phyloP scores from a whole-genome alignment of 2,329 filamentous ascomycete species.

The Thielaviopsis euricoi region DNA sequence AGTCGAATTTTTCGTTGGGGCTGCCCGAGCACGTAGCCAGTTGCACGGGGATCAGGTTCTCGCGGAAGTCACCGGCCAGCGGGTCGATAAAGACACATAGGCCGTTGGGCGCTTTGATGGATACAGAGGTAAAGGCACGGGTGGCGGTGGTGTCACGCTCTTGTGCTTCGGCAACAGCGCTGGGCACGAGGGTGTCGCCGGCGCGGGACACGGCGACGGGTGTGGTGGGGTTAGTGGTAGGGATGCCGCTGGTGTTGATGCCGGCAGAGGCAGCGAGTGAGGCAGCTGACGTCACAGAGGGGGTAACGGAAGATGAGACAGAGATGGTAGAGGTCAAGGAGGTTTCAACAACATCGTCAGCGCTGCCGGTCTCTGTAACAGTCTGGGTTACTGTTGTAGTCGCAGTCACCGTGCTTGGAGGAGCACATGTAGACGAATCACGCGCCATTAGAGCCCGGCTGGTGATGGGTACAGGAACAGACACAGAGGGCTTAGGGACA shows the following conservation, averaged over 20 bases:
- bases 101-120: constrained; percentile 30
- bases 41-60: constrained; percentile 34
- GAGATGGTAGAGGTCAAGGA: neutral
- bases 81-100: constrained; percentile 35
- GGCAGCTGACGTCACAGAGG: neutral
- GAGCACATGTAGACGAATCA: neutral
- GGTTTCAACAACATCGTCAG: neutral
- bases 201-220: constrained; percentile 32
- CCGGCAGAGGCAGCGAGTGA: constrained; percentile 3
- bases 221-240: constrained; percentile 24
- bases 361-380: neutral
- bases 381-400: constrained; percentile 6
- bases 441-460: neutral
- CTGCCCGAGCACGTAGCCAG: constrained; percentile 28
- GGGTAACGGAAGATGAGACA: neutral
- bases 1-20: constrained; percentile 32
- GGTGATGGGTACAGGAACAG: neutral
- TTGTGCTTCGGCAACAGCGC: constrained; percentile 32
- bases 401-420: neutral
- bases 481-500: neutral
- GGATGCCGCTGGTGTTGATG: constrained; percentile 14
- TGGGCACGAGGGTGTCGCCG: constrained; percentile 31
- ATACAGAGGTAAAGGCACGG: constrained; percentile 27
- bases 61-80: constrained; percentile 35
- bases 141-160: constrained; percentile 29